phyloP scores from a whole-genome alignment of 2,329 filamentous ascomycete genomes.

The Aspergillus pseudoglaucus region DNA sequence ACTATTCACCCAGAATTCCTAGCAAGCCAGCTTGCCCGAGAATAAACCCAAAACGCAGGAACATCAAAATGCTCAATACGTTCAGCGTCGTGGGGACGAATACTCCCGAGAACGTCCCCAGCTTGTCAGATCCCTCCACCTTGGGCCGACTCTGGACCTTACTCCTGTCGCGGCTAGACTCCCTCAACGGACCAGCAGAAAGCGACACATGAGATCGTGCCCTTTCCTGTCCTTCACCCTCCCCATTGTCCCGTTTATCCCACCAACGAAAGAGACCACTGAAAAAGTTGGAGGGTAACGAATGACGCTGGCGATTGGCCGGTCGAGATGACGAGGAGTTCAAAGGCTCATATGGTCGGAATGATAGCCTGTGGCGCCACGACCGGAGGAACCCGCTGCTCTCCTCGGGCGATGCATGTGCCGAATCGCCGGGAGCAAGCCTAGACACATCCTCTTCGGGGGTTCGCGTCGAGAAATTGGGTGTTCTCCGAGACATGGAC shows the following conservation, averaged over 20 bases:
- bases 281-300: conserved; percentile 17
- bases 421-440: conserved; percentile 27
- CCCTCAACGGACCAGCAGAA: conserved; percentile 17
- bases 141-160: conserved; percentile 17
- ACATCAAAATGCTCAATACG: conserved; percentile 87
- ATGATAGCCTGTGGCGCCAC: conserved; percentile 13
- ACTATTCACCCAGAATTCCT: conserved; percentile 64
- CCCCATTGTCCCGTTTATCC: conserved; percentile 9
- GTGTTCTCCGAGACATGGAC: conserved; percentile 29
- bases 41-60: conserved; percentile 79
- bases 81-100: conserved; percentile 87
- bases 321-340: conserved; percentile 12
- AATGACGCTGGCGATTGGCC: conserved; percentile 10
- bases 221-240: conserved; percentile 5
- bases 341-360: not conserved
- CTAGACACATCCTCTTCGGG: conserved; percentile 32
- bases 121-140: conserved; percentile 49
- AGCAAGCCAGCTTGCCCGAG: conserved; percentile 72
- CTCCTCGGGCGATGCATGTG: conserved; percentile 14
- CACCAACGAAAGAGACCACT: conserved; percentile 21
- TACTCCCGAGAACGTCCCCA: conserved; percentile 70
- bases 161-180: conserved; percentile 24
- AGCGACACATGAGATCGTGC: conserved; percentile 7
- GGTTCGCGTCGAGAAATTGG: conserved; percentile 34
- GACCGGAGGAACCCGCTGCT: conserved; percentile 15